Percentiles rank a stretch among this genome's conserved stretches.
These are phyloP conservation scores for Rosa multiflora DNA, from an alignment of 306 rosid genomes.

Conservation along the genomic window DNA sequence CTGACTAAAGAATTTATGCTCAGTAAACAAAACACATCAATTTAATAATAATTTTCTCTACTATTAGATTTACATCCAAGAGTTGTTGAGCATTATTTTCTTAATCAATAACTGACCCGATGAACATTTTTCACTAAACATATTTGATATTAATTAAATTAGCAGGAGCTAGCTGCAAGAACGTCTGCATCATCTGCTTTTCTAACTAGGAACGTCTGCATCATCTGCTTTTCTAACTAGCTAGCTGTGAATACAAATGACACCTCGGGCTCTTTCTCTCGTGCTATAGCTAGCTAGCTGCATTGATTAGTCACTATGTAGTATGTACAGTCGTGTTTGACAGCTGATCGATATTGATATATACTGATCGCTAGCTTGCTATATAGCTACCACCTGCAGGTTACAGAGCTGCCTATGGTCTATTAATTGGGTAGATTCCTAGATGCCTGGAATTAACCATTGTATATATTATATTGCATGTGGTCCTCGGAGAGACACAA, in stretches of 20 bases:
- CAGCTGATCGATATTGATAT: slow-evolving; percentile 1
- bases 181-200: not conserved
- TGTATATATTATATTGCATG: slow-evolving; percentile 8
- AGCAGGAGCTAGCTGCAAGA: not conserved
- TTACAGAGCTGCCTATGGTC: not conserved
- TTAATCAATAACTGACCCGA: no score
- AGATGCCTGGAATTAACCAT: slow-evolving; percentile 16
- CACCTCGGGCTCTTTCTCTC: not conserved
- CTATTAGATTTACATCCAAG: no score
- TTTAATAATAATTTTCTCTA: no score
- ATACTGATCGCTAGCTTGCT: not conserved
- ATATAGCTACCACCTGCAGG: not conserved
- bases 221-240: not conserved
- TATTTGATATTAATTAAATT: no score
- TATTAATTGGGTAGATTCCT: slow-evolving; percentile 18
- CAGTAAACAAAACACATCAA: no score
- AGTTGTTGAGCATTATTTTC: no score
- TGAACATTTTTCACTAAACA: no score
- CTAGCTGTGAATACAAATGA: not conserved
- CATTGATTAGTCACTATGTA: not conserved
- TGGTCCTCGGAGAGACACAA: slow-evolving; percentile 9
- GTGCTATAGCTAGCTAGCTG: not conserved
- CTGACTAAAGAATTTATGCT: no score
- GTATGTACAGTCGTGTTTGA: not conserved
- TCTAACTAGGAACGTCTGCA: not conserved